phyloP scores from a whole-genome alignment of 1,139 yeast genomes.

The Candida sanyaensis region DNA sequence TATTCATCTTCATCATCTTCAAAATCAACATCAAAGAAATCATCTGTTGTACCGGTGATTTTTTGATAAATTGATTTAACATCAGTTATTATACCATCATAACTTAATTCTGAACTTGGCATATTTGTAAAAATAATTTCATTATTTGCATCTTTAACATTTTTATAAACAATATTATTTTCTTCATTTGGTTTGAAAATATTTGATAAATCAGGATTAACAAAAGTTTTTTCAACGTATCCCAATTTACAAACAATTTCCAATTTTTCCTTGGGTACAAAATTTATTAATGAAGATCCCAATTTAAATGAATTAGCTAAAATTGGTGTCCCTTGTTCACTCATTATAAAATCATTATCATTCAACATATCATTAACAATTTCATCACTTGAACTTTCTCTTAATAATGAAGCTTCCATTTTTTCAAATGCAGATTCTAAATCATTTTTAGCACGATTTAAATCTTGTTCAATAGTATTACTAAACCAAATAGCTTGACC shows the following conservation, averaged over 20 bases:
- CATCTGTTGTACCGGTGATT: constrained; percentile 91
- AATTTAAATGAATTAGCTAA: constrained; percentile 75
- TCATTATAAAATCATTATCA: constrained; percentile 56
- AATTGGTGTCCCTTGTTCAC: constrained; percentile 62
- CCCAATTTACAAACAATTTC: constrained; percentile 79
- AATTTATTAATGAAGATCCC: constrained; percentile 81
- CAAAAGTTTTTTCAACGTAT: constrained; percentile 72
- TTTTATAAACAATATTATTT: constrained; percentile 35
- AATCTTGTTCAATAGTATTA: constrained; percentile 73
- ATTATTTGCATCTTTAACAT: constrained; percentile 30
- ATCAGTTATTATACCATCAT: constrained; percentile 85
- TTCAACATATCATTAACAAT: constrained; percentile 39
- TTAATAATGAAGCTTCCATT: constrained; percentile 74
- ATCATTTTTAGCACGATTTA: constrained; percentile 67
- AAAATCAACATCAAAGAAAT: constrained; percentile 92
- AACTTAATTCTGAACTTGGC: constrained; percentile 84
- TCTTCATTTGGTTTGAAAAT: constrained; percentile 33
- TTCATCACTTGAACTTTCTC: constrained; percentile 61
- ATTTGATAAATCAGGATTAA: constrained; percentile 43
- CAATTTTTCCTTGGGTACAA: constrained; percentile 78
- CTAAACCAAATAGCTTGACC: constrained; percentile 92
- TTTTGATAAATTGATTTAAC: constrained; percentile 73
- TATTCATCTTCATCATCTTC: constrained; percentile 83
- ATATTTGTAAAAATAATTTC: constrained; percentile 66
- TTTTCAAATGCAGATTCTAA: constrained; percentile 78